Base-by-base conservation (phyloP, 208 protist genomes). In the Acanthamoeba rhysodes region DNA sequence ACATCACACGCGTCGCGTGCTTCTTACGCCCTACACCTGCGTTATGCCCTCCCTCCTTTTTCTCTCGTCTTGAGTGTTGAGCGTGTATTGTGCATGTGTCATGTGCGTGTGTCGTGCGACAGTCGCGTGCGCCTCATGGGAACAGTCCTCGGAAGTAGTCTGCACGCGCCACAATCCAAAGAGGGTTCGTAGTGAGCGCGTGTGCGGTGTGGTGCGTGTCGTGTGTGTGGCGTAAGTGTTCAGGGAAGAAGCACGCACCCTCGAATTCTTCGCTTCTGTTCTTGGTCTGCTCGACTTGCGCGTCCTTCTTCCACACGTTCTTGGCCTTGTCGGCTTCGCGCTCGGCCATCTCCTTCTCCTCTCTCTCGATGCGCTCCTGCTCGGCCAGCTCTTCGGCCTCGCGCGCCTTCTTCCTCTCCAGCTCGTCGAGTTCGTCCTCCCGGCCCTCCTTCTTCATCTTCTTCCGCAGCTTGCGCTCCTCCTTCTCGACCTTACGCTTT, bases 181-280 rank as follows among this genome's bases (percentile, higher is more conserved):
- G 41, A 45, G 41, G 41, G 41, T 45, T 45, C 41, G 41, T 45
- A 2, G 41, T 45, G 41, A 9, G 41, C 2, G 41, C 4, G 41
- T 8, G 41, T 45, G 41, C 2, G 59, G 59, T 66, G 27, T 3
- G 2, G 22, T 10, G 16, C 27, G 59, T n/a, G 59, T 41, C 4
- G 37, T 5, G 41, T 45, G 41, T 45, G 41, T 10, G n/a, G 37
- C 4, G 37, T 41, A 6, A 2, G 53, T 57, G 12, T 57, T 57
- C 16, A 20, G 53, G 53, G 18, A 20, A 20, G 53, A 20, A 20
- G 53, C 53, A 90, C 62, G 34, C 64, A 78, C 87, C 87, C 16
- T 93, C 87, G n/a, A 93, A 93, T n/a, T 93, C 87, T 2, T 93
- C 87, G 87, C 66, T 78, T 50, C 66, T 74, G 87, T 93, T 78